Evolutionary conservation across 495 filamentous ascomycete genomes (phyloP), one percentile per base, ranked within the genome.

Genomic region (Pseudevernia furfuracea): DNA sequence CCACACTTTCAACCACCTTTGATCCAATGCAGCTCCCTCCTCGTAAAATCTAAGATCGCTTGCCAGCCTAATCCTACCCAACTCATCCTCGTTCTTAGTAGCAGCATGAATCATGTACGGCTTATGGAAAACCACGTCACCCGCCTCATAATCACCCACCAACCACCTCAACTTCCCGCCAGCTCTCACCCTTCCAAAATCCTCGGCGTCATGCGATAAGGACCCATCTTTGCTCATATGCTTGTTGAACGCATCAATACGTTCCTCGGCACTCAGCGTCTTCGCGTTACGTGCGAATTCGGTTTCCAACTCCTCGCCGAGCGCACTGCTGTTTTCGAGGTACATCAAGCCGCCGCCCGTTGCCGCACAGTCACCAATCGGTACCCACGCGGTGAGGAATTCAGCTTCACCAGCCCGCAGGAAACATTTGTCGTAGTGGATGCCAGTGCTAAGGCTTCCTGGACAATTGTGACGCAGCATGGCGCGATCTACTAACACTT

Each of bases 401-500:
- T 80, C 83, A 10, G 81, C 77, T 37, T 83, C 81, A 0, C 84
- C 85, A 64, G 81, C 69, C 2, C 85, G 71, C n/a, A 88, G 73
- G 71, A 87, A 88, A 36, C 85, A 83, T 70, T 86, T 84, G 67
- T 88, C 85, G 67, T 87, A 87, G 67, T 87, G 85, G 0, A 87
- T 81, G 0, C 82, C 83, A 61, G 84, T 87, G 0, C 83, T 80
- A 67, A 83, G 78, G 12, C 78, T 80, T 1, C 80, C 77, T 8
- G 85, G 85, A 19, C 83, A 78, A 64, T 85, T 86, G 67, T 86
- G 83, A 36, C 85, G 72, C 63, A 87, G 67, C 30, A 86, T 67
- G 0, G 80, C 80, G 21, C 81, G 73, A 52, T 75, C 74, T 21
- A 70, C 74, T 14, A 85, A 71, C 4, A 81, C 83, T 64, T 81